Evolutionary conservation across 345 rosid genomes (phyloP), one percentile per base, ranked within the genome.

Genomic region (Chamaenerion angustifolium): DNA sequence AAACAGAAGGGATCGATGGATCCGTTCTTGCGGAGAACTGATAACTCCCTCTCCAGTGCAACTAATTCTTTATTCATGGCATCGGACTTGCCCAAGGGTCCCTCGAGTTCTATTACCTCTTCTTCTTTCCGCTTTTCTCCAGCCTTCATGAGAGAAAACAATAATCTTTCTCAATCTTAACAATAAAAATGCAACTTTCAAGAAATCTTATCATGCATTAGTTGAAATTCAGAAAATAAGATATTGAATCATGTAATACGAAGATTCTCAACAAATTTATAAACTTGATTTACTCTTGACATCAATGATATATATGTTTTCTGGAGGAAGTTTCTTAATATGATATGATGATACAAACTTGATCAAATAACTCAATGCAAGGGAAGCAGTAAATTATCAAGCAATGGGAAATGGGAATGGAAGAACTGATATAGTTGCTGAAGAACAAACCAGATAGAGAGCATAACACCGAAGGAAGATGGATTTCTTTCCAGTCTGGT

Each of bases 101-200:
- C 96, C 60, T 87, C 93, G 48, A 84, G 87, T 70, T 87, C 96
- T 64, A 92, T 82, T 62, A 60, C 82, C 72, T 92, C 98, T 69
- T 87, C 96, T 46, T 87, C 98, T 73, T 87, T 92, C 58, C 98
- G 75, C 61, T 87, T 92, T 64, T 92, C 98, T 62, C 95, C 96
- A 57, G 98, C 96, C 90, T 87, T 65, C 62, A 63, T 5, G 40
- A 41, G 42, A 21, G 14, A 64, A 59, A 8, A n/a, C 31, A 57
- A 46, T 49, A 11, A 42, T 25, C 3, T 31, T 3, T 31, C 37
- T 31, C 37, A 31, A 31, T 31, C 6, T 31, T 7, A 5, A 31
- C 10, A 31, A 31, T 3, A 31, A 7, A 31, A 21, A 31, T 5
- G 37, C 7, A 5, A 31, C 10, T 31, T 31, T 31, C 11, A 37